Evolutionary conservation across 139 green algal genomes (phyloP).

Genomic region (Chlamydomonas asymmetrica): DNA sequence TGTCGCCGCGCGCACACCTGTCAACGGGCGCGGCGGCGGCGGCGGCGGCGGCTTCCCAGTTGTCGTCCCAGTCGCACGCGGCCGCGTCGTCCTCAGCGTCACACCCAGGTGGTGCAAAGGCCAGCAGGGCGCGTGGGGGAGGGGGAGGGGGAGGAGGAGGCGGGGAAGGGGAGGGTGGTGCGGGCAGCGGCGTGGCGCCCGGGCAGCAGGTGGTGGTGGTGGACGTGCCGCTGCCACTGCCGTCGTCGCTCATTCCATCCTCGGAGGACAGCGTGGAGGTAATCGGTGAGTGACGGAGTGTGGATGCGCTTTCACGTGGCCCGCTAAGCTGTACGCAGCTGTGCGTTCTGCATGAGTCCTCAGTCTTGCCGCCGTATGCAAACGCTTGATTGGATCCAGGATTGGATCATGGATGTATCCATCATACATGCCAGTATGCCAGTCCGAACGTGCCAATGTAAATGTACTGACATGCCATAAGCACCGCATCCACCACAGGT

Average conservation of each 20-base stretch:
- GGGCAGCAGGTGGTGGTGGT: conserved; percentile 29
- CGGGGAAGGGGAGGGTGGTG: neutral
- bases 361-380: neutral
- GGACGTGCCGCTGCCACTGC: conserved; percentile 62
- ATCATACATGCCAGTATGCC: neutral
- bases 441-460: neutral
- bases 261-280: neutral
- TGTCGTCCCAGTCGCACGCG: conserved; percentile 3
- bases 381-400: neutral
- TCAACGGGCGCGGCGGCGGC: neutral
- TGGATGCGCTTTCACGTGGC: neutral
- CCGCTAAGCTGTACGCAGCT: no score
- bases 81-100: conserved; percentile 1
- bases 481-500: neutral
- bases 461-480: neutral
- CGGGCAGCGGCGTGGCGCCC: conserved; percentile 1
- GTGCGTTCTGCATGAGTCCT: neutral
- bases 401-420: neutral
- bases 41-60: conserved; percentile 9
- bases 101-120: neutral
- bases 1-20: neutral
- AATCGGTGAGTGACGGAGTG: neutral
- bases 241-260: neutral
- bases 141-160: neutral
- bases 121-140: neutral